Evolutionary conservation across 371 early-diverging fungal genomes (phyloP), one percentile per base, ranked within the genome.

Genomic region (Apophysomyces trapeziformis): DNA sequence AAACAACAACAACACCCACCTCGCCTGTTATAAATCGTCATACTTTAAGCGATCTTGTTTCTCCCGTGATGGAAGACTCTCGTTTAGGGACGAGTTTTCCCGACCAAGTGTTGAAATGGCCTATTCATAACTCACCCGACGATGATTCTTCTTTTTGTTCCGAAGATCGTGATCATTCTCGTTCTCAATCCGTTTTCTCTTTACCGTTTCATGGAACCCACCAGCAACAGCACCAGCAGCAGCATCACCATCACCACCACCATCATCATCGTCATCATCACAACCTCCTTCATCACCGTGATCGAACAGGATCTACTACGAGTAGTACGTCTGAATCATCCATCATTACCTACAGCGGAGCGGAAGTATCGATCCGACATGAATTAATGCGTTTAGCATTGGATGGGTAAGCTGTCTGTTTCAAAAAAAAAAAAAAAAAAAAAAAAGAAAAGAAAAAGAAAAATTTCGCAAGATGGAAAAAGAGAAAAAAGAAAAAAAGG

Each of bases 341-440:
- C 32, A 26, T 26, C 32, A 26, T 26, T 26, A 26, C 32, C 32
- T 26, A 26, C 72, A 13, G 71, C 70, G 35, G 72, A 70, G 26
- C 69, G 47, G 36, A 9, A 35, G 32, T 38, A 43, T 38, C 60
- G 47, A 60, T 71, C 16, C 64, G 71, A 11, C 71, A 71, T 38
- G 71, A 71, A 44, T 54, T 71, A 21, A 54, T 71, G 43, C 67
- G 67, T 11, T 54, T 71, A n/a, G 64, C 67, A 36, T 39, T 71
- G 35, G 71, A 71, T 64, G 67, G 71, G 65, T 64, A 65, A 66
- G 37, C 41, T 35, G 44, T 37, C 32, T 26, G 36, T 26, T 26
- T 26, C 32, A 26, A 26, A 26, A 26, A 26, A 26, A 26, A 3
- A 26, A 26, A 26, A 26, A 26, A 26, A 2, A 0, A 26, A 0